Conservation (phyloP, 306 rosid genomes). For the Trifolium fragiferum region DNA sequence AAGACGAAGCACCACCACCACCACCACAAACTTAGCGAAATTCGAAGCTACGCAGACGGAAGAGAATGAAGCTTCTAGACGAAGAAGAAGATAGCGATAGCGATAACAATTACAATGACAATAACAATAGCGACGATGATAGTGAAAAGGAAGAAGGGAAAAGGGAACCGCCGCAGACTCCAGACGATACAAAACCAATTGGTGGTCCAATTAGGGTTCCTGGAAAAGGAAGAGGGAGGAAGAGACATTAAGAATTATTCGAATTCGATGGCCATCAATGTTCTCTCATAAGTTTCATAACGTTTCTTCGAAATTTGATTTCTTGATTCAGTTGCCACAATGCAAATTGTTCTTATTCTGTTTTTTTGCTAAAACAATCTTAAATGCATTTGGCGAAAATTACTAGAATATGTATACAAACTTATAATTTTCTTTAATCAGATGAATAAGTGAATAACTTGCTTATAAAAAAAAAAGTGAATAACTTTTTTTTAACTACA, state of each 20-base stretch:
- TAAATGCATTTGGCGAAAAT: too few species aligned
- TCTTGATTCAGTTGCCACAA: neutral
- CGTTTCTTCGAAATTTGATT: too few species aligned
- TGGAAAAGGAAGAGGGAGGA: slow-evolving; percentile 75
- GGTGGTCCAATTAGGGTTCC: slow-evolving; percentile 72
- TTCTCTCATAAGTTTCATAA: slow-evolving; percentile 57
- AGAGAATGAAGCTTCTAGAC: slow-evolving; percentile 62
- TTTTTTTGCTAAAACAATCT: too few species aligned
- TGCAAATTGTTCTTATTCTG: neutral
- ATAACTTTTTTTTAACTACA: too few species aligned
- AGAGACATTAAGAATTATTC: slow-evolving; percentile 68
- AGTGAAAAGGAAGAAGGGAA: slow-evolving; percentile 37
- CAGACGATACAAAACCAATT: slow-evolving; percentile 76
- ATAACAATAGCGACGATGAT: neutral
- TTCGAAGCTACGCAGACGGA: slow-evolving; percentile 47
- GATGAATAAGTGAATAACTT: too few species aligned
- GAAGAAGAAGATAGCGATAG: slow-evolving; percentile 47
- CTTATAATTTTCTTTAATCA: too few species aligned
- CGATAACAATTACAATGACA: slow-evolving; percentile 38
- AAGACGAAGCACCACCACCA: slow-evolving; percentile 50
- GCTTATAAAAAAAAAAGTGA: too few species aligned
- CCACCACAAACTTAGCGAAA: too few species aligned
- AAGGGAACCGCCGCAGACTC: slow-evolving; percentile 35
- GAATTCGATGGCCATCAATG: slow-evolving; percentile 81
- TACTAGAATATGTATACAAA: too few species aligned